Base-by-base conservation (phyloP, 176 grass and related monocot genomes). In the Olyra latifolia region DNA sequence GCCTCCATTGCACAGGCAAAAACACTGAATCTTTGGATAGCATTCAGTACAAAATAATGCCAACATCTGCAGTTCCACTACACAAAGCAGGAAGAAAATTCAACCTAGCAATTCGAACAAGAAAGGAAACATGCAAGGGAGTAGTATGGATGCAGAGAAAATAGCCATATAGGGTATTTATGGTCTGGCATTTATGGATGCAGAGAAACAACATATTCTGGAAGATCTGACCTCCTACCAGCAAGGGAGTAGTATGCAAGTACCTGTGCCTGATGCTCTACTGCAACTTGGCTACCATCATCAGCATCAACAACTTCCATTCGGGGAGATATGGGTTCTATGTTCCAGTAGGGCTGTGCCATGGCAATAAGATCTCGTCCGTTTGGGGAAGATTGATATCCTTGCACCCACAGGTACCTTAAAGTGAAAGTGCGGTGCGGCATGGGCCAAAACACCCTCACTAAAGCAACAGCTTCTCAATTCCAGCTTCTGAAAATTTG, bases 401-500 rank as follows among this genome's bases (percentile, higher is more conserved):
- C 2, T 2, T 10, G 53, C 53, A 56, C 53, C 53, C 49, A 53
- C 17, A 8, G 17, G 49, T 53, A 53, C 49, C 53, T 56, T 22
- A 22, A 19, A 56, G 53, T 56, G 20, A 20, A 56, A 56, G 8
- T 56, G 20, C 53, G 4, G 2, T 56, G 53, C 53, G 10, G 53
- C 53, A 56, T 56, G 53, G 53, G 20, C 20, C 53, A 56, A 56
- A 56, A 20, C 53, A 56, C n/a, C 7, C 8, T 23, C 55, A 57
- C 66, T 80, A 45, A 86, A 74, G 23, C 66, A 74, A 80, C 66
- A 74, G 74, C 66, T 30, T 29, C 67, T 62, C 44, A 80, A 25
- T 46, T 86, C 84, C 12, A 74, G 84, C 43, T 86, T 80, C 20
- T 66, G 24, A 52, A 73, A 45, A 4, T 47, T 38, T 19, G 66